phyloP scores from a whole-genome alignment of 208 protist species.

The Acanthamoeba triangularis region DNA sequence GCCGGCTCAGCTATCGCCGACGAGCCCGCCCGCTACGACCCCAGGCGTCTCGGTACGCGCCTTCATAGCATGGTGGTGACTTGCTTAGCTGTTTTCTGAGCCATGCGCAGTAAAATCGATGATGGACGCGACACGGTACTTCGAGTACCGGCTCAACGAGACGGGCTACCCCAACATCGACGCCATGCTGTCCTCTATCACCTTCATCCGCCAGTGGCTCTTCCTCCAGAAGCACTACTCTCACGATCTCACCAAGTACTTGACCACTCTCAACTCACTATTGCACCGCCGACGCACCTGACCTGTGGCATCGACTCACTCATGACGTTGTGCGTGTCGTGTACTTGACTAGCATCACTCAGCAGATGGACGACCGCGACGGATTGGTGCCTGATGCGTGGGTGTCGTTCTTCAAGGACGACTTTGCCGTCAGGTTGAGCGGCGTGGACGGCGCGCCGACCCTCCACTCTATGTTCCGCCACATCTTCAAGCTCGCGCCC shows the following conservation, averaged over 20 bases:
- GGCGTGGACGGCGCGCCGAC: not conserved
- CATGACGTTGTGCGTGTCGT: not conserved
- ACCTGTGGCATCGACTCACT: not conserved
- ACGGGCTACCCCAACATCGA: constrained; percentile 33
- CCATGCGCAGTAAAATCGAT: constrained; percentile 5
- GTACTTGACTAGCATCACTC: not conserved
- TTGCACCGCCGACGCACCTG: not conserved
- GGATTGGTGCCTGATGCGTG: constrained; percentile 26
- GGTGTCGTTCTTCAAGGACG: constrained; percentile 33
- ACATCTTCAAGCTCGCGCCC: constrained; percentile 37
- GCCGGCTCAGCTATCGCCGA: not conserved
- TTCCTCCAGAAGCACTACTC: constrained; percentile 28
- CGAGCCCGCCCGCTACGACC: not conserved
- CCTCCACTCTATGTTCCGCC: not conserved
- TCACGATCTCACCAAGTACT: not conserved
- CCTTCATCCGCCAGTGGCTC: constrained; percentile 24
- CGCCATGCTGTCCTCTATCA: not conserved
- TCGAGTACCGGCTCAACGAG: constrained; percentile 17
- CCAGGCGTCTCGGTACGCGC: constrained; percentile 1
- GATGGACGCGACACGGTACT: constrained; percentile 27
- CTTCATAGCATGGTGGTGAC: not conserved
- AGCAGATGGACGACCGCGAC: not conserved
- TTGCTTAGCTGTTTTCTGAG: not conserved
- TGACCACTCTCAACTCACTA: not conserved
- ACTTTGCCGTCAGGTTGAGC: not conserved